These are phyloP conservation scores for Podospora sp. DNA, from an alignment of 495 filamentous ascomycete species.

Conservation along the genomic window DNA sequence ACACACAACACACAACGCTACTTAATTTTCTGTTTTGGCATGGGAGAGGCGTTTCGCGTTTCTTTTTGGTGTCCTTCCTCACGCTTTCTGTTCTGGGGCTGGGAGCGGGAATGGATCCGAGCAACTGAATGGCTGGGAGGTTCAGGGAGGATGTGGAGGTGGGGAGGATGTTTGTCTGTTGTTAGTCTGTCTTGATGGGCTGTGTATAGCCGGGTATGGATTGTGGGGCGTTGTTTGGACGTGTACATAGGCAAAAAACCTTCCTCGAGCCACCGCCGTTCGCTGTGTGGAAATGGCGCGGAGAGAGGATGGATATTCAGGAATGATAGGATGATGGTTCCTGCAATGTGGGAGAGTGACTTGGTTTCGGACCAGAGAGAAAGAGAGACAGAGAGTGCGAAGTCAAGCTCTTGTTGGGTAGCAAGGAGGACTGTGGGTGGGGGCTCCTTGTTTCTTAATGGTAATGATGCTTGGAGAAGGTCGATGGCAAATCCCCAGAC, in stretches of 20 bases:
- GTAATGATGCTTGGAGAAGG: conserved; percentile 12
- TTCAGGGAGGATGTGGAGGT: background rate
- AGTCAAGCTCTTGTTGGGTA: background rate
- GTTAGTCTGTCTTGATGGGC: background rate
- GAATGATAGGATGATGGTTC: background rate
- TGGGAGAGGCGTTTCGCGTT: background rate
- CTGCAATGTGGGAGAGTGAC: background rate
- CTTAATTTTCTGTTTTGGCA: background rate
- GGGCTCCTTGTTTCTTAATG: conserved; percentile 10
- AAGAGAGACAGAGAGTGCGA: background rate
- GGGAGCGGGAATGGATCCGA: background rate
- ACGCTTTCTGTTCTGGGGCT: background rate
- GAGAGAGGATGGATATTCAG: background rate
- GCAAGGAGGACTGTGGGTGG: background rate
- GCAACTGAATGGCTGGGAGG: background rate
- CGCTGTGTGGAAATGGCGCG: background rate
- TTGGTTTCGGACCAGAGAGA: background rate
- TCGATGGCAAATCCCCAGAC: background rate
- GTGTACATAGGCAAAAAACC: background rate
- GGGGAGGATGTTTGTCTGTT: background rate
- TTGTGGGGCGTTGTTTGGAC: background rate
- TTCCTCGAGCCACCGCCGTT: background rate
- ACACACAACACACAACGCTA: background rate
- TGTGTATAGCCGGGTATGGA: background rate
- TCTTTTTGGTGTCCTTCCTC: background rate